Conservation (phyloP, 2,329 filamentous ascomycete genomes). For the Rhinocladiella similis region DNA sequence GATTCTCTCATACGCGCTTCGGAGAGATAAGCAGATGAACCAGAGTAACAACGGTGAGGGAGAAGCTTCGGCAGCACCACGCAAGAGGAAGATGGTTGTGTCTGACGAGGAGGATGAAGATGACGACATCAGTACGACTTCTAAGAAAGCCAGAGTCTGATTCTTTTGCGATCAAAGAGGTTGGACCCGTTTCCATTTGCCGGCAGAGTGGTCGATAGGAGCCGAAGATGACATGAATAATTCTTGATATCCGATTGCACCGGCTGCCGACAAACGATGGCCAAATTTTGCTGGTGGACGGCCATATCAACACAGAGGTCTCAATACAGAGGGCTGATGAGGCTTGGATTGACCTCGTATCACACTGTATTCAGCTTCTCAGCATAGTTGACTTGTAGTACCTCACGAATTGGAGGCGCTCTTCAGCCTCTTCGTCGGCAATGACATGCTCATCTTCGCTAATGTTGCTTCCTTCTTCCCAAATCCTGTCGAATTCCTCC, state of each 20-base stretch:
- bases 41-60: slow-evolving; percentile 29
- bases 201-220: too few relatives aligned
- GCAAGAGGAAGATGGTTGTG: slow-evolving; percentile 33
- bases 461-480: slow-evolving; percentile 83
- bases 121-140: slow-evolving; percentile 13
- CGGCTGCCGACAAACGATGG: too few relatives aligned
- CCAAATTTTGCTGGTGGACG: too few relatives aligned
- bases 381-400: slow-evolving; percentile 20
- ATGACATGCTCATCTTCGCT: slow-evolving; percentile 82
- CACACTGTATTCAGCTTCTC: background rate
- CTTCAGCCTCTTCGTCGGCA: slow-evolving; percentile 70
- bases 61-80: slow-evolving; percentile 25
- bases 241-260: too few relatives aligned
- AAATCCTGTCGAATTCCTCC: slow-evolving; percentile 76
- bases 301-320: too few relatives aligned
- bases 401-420: slow-evolving; percentile 44
- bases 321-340: background rate
- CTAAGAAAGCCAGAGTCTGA: slow-evolving; percentile 21
- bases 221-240: too few relatives aligned
- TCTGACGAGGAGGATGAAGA: slow-evolving; percentile 29
- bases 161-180: background rate
- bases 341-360: background rate
- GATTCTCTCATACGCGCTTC: slow-evolving; percentile 43
- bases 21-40: slow-evolving; percentile 32
- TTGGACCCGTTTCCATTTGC: background rate